Conservation (phyloP, 257 asterid genomes). For the Fraxinus quadrangulata region DNA sequence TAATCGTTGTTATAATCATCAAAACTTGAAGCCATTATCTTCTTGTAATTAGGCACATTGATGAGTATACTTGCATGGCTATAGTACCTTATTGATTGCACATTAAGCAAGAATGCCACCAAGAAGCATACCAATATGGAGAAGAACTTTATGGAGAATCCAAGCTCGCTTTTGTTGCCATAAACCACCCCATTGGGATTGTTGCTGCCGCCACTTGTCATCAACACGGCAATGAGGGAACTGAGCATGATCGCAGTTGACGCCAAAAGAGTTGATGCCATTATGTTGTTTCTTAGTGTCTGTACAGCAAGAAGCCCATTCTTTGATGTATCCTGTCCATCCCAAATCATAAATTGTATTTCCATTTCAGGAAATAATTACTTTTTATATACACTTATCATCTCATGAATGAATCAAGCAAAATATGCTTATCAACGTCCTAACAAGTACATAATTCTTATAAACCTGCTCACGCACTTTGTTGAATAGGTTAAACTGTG, state of each 20-base stretch:
- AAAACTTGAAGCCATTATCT: neutral
- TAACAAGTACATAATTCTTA: too few relatives aligned
- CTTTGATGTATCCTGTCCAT: slow-evolving; percentile 55
- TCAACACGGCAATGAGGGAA: slow-evolving; percentile 73
- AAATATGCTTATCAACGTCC: too few relatives aligned
- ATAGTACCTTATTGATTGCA: slow-evolving; percentile 83
- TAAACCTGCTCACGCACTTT: too few relatives aligned
- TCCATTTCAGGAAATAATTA: neutral
- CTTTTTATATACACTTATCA: neutral
- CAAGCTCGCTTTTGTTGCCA: slow-evolving; percentile 45
- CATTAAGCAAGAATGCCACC: slow-evolving; percentile 70
- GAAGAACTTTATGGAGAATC: slow-evolving; percentile 64
- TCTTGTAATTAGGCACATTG: slow-evolving; percentile 61
- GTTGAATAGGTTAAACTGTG: too few relatives aligned
- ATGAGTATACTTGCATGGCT: slow-evolving; percentile 93
- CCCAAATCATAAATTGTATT: neutral
- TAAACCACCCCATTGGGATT: slow-evolving; percentile 28
- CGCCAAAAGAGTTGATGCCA: slow-evolving; percentile 91
- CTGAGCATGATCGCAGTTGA: slow-evolving; percentile 82
- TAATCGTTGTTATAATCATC: neutral
- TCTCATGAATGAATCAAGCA: neutral
- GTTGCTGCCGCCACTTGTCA: slow-evolving; percentile 47
- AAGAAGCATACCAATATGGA: slow-evolving; percentile 72
- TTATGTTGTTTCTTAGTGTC: slow-evolving; percentile 81
- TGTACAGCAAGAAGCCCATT: slow-evolving; percentile 86